A percentile compares a stretch with the other conserved stretches of the same genome.
Evolutionary conservation across 805 yeast species (phyloP).

Genomic region (Tetrapisispora namnaoensis): DNA sequence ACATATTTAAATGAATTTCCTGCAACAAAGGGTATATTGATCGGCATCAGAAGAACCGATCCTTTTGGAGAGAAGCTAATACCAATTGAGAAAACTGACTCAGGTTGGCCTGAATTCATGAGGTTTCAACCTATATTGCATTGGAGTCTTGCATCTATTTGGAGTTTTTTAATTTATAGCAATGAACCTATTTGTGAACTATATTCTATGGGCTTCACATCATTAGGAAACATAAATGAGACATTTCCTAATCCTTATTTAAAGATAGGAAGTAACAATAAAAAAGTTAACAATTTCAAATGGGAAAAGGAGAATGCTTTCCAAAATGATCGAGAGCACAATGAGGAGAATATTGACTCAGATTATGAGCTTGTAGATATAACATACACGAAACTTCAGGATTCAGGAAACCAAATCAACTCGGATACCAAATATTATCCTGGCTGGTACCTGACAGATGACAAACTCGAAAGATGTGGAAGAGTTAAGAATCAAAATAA

Average conservation of each 20-base stretch:
- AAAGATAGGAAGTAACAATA: slow-evolving; percentile 7
- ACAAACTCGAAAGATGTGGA: slow-evolving; percentile 27
- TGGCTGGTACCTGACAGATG: slow-evolving; percentile 29
- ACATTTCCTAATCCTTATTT: slow-evolving; percentile 68
- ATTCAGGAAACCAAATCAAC: slow-evolving; percentile 4
- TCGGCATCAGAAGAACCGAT: slow-evolving; percentile 82
- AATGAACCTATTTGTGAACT: slow-evolving; percentile 61
- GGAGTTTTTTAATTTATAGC: slow-evolving; percentile 65
- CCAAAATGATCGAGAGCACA: not conserved
- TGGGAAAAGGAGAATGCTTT: slow-evolving; percentile 23
- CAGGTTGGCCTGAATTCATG: slow-evolving; percentile 82
- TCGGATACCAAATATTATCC: slow-evolving; percentile 13
- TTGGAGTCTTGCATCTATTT: slow-evolving; percentile 76
- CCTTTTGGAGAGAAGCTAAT: slow-evolving; percentile 61
- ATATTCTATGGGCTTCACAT: slow-evolving; percentile 81
- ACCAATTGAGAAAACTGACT: slow-evolving; percentile 68
- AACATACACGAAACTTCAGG: slow-evolving; percentile 6
- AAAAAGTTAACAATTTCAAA: slow-evolving; percentile 9
- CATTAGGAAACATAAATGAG: slow-evolving; percentile 68
- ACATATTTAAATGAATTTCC: slow-evolving; percentile 46
- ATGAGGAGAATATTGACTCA: slow-evolving; percentile 1
- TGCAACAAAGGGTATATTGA: slow-evolving; percentile 60
- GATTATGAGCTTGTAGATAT: slow-evolving; percentile 4
- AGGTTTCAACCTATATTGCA: slow-evolving; percentile 82
- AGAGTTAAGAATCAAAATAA: slow-evolving; percentile 9